Base-by-base conservation (phyloP, 805 yeast species). In the Wickerhamiella hasegawae region DNA sequence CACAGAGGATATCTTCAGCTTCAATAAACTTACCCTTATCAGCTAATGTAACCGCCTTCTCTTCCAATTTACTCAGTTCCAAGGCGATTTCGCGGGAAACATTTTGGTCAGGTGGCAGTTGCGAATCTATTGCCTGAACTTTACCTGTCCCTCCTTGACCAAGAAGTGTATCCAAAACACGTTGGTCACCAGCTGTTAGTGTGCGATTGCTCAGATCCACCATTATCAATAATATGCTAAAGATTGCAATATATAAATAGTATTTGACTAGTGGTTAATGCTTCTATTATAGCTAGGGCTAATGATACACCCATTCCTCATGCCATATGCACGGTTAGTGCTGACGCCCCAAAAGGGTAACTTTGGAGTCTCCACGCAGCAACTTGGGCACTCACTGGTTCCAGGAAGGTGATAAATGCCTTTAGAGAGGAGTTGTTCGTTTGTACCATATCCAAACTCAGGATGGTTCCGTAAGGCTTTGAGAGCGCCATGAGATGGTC, bases 1-100 rank as follows among this genome's bases (percentile, higher is more conserved):
- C 35, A 31, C 41, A 31, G 22, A 55, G 33, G 4, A 47, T 21
- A 8, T 20, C 39, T 27, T 42, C 17, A 2, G 53, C 53, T 24
- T 16, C 37, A 1, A 11, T 22, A 12, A 15, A 22, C 15, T 35
- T 23, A 4, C 35, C 39, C 4, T 18, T 20, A 10, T 45, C 37
- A 8, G 35, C 40, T 5, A 39, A 36, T n/a, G 3, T 28, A 17
- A 53, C 37, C 1, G 52, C 55, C 20, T 30, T 28, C 27, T 45
- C 49, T 33, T 47, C 52, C 14, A 26, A n/a, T 6, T 12, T 5
- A 5, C 10, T 6, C 10, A 26, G 10, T 26, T 26, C 6, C 8
- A n/a, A 5, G 10, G n/a, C n/a, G n/a, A n/a, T n/a, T n/a, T 26
- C 28, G 10, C 28, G 14, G 28, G 14, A 26, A 16, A 9, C 11